A percentile compares a stretch with the other conserved stretches of the same genome.
Evolutionary conservation across 192 early-diverging fungal genomes (phyloP).

Genomic region (Coemansia sp.): DNA sequence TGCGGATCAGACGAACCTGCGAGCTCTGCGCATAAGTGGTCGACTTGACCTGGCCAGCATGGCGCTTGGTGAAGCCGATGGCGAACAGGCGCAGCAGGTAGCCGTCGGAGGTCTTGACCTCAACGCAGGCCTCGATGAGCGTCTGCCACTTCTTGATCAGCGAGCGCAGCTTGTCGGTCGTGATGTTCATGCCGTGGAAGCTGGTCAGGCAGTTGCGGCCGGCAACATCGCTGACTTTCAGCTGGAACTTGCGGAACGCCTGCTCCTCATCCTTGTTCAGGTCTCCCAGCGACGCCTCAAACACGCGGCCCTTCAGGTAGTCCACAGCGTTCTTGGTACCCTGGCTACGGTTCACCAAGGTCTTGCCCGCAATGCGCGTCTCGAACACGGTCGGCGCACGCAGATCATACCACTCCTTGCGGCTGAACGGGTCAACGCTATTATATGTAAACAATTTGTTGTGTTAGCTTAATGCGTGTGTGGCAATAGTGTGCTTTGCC

Average conservation of each 20-base stretch:
- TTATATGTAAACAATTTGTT: neutral
- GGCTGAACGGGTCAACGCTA: constrained; percentile 96
- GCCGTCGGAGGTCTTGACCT: constrained; percentile 99
- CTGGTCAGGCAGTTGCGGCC: constrained; percentile 99
- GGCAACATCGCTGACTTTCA: constrained; percentile 94
- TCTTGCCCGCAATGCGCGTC: constrained; percentile 95
- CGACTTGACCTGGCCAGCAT: constrained; percentile 92
- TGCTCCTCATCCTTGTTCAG: constrained; percentile 90
- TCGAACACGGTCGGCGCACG: constrained; percentile 95
- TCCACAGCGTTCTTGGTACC: constrained; percentile 98
- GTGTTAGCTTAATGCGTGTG: too few relatives aligned
- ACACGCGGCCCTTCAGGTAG: constrained; percentile 92
- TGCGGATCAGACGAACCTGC: constrained; percentile 98
- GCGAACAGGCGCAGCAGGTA: constrained; percentile 97
- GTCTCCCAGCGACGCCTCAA: constrained; percentile 96
- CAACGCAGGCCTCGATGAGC: constrained; percentile 94
- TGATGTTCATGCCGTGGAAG: constrained; percentile 99
- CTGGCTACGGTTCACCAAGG: constrained; percentile 99
- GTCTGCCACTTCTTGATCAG: constrained; percentile 99
- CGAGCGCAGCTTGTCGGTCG: constrained; percentile 99
- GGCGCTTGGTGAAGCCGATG: constrained; percentile 95
- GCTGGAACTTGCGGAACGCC: constrained; percentile 97
- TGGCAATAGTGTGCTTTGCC: too few relatives aligned
- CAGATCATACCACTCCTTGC: constrained; percentile 99
- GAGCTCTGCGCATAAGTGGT: constrained; percentile 97